Base-by-base conservation (phyloP, 257 asterid genomes). In the Solanum corneliomulleri region DNA sequence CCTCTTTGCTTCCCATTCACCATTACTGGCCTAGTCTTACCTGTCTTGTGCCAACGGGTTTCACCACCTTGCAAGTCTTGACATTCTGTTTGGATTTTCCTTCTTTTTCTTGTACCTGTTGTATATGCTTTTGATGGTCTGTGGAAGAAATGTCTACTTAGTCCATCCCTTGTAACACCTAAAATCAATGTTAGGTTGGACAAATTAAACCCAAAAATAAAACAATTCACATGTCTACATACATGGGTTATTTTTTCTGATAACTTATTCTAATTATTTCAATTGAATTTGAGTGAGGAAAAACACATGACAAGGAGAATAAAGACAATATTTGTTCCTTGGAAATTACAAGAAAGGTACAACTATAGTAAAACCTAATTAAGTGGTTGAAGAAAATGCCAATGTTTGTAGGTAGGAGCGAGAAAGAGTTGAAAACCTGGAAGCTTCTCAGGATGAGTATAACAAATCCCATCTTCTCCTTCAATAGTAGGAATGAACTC, bases 31-130 rank as follows among this genome's bases (percentile, higher is more conserved):
- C 99, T 87, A 21, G 99, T 97, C 84, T 96, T 97, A 15, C 99
- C 99, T 2, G 99, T 97, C 91, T 97, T 97, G 93, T 97, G 99
- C 99, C 99, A 97, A 90, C 99, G 92, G 7, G 99, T 97, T 87
- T 97, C 99, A 2, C 99, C 99, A 29, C 99, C 99, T 86, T 91
- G 97, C 35, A 94, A 75, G 87, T 97, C 99, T 69, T 95, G 93
- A 86, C 89, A 72, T 89, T 95, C 99, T 7, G 95, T 97, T 85
- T 96, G 99, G 62, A 97, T 97, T 86, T 97, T 97, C 44, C 99
- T 84, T n/a, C 99, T 52, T 88, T 97, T 97, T 66, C 99, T 82
- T n/a, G 99, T 97, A 0, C 99, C 99, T 9, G 99, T 97, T 69
- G 99, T 97, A 94, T 97, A 97, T 1, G 99, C 99, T 83, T 97